Conservation (phyloP, 139 green algal genomes). For the Diplosphaera chodatii region DNA sequence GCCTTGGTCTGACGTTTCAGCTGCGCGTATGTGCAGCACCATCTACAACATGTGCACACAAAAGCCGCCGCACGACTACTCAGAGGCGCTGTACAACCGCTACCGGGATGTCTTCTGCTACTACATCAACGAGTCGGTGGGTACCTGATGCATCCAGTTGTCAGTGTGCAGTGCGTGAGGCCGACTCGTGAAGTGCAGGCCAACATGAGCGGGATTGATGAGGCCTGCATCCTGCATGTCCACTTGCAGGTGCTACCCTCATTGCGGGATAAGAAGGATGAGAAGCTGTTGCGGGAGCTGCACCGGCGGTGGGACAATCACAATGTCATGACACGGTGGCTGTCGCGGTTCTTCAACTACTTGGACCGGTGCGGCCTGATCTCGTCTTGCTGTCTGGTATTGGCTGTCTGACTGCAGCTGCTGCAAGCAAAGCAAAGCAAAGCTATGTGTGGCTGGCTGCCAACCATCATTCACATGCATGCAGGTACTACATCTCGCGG, state of each 20-base stretch:
- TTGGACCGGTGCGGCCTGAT: constrained; percentile 89
- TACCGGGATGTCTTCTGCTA: constrained; percentile 86
- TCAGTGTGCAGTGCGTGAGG: too few species aligned
- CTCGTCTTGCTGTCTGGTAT: too few species aligned
- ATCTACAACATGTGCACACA: constrained; percentile 99
- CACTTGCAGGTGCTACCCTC: constrained; percentile 79
- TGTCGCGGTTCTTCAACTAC: constrained; percentile 99
- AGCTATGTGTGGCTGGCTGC: too few species aligned
- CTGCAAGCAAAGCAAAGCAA: too few species aligned
- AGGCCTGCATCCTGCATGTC: too few species aligned
- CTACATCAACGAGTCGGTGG: constrained; percentile 89
- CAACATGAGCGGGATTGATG: too few species aligned
- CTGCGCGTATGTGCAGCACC: too few species aligned
- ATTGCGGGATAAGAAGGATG: constrained; percentile 72
- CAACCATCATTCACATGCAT: not conserved
- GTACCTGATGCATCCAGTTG: too few species aligned
- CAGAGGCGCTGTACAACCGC: constrained; percentile 88
- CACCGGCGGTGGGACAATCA: constrained; percentile 91
- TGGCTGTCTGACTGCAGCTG: too few species aligned
- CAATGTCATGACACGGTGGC: constrained; percentile 97
- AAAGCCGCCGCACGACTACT: constrained; percentile 97
- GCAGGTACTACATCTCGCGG: constrained; percentile 93
- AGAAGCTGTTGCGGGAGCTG: constrained; percentile 91
- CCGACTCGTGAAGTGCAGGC: too few species aligned
- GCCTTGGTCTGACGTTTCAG: too few species aligned